These are phyloP conservation scores for Nakazawaea holstii DNA, from an alignment of 805 yeast genomes.

Conservation along the genomic window DNA sequence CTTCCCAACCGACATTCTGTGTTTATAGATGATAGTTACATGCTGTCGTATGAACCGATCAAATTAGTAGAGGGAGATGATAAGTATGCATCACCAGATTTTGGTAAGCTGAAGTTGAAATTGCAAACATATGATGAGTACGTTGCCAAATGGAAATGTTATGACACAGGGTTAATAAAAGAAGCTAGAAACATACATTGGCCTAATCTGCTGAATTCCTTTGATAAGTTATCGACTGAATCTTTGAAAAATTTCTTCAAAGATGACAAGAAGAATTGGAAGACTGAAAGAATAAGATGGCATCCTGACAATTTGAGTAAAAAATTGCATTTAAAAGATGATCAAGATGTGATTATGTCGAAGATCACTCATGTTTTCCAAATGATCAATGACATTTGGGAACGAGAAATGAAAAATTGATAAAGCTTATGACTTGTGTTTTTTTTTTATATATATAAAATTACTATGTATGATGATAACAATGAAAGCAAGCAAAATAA, in stretches of 20 bases:
- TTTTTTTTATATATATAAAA: neutral
- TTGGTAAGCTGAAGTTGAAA: constrained; percentile 7
- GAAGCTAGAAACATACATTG: constrained; percentile 20
- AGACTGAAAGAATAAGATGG: constrained; percentile 56
- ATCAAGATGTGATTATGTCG: constrained; percentile 13
- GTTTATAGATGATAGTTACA: constrained; percentile 9
- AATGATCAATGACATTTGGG: constrained; percentile 34
- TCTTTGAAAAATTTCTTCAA: constrained; percentile 15
- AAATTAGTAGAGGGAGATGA: constrained; percentile 4
- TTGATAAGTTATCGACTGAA: constrained; percentile 18
- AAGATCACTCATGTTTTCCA: constrained; percentile 38
- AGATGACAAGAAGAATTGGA: constrained; percentile 21
- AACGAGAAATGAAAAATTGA: constrained; percentile 13
- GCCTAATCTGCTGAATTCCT: constrained; percentile 27
- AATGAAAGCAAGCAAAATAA: too few relatives aligned
- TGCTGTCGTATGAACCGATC: constrained; percentile 14
- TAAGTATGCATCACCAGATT: neutral
- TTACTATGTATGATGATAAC: neutral
- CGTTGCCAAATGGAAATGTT: constrained; percentile 22
- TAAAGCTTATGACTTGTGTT: neutral
- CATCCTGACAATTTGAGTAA: constrained; percentile 62
- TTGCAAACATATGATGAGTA: constrained; percentile 20
- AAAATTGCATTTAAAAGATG: constrained; percentile 17
- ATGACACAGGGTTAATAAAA: constrained; percentile 1
- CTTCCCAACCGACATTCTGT: constrained; percentile 4